Conservation (phyloP, 2,329 filamentous ascomycete species). For the Diaporthe sp. region DNA sequence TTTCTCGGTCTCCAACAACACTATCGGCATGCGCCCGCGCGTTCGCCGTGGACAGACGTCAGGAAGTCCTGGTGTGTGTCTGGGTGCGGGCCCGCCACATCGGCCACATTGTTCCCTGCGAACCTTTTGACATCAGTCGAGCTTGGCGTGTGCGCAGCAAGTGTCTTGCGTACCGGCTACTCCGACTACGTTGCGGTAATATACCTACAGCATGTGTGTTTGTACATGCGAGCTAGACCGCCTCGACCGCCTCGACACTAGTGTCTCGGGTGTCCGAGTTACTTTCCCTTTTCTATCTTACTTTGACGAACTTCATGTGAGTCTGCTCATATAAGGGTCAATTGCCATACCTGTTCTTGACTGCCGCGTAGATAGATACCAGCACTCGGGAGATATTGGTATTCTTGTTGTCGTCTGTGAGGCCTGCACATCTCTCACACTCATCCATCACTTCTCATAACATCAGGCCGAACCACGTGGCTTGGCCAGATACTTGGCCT, state of each 20-base stretch:
- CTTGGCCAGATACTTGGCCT: conserved; percentile 14
- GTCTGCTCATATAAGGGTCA: conserved; percentile 21
- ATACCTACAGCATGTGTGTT: conserved; percentile 28
- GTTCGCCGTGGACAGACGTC: conserved; percentile 22
- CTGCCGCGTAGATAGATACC: background rate
- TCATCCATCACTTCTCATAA: conserved; percentile 10
- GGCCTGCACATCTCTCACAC: background rate
- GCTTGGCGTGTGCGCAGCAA: conserved; percentile 34
- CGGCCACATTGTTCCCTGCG: conserved; percentile 26
- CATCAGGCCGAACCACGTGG: conserved; percentile 9
- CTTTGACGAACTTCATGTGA: conserved; percentile 22
- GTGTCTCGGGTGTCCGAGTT: conserved; percentile 39
- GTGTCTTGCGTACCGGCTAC: conserved; percentile 36
- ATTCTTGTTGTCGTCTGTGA: background rate
- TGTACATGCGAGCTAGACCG: conserved; percentile 40
- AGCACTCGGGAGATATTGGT: background rate
- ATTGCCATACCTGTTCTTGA: conserved; percentile 12
- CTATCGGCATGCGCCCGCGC: conserved; percentile 21
- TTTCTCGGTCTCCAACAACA: conserved; percentile 31
- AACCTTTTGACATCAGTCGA: conserved; percentile 20
- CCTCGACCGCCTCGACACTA: conserved; percentile 37
- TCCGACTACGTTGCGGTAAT: conserved; percentile 24
- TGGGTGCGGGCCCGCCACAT: conserved; percentile 37
- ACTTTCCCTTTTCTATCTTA: conserved; percentile 32
- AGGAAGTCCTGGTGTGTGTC: conserved; percentile 22